A percentile compares a stretch with the other conserved stretches of the same genome.
phyloP scores from a whole-genome alignment of 192 early-diverging fungal species.

The Rhizophagus prolifer region DNA sequence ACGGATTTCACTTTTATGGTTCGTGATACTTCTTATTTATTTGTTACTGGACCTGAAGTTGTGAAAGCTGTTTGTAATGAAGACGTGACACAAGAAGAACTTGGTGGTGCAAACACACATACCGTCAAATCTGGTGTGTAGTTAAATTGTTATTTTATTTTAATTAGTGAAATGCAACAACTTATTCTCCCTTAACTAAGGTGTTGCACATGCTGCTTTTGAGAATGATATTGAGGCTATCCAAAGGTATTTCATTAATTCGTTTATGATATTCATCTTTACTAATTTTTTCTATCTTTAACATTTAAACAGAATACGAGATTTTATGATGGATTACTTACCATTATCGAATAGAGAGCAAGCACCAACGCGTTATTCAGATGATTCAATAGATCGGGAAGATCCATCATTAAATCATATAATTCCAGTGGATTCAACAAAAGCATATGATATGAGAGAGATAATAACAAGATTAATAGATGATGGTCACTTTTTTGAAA shows the following conservation, averaged over 20 bases:
- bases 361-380: conserved; percentile 60
- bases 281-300: neutral
- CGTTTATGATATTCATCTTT: neutral
- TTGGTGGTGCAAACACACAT: conserved; percentile 89
- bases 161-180: neutral
- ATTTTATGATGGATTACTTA: conserved; percentile 83
- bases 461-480: conserved; percentile 83
- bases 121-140: conserved; percentile 76
- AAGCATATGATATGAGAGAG: conserved; percentile 94
- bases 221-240: conserved; percentile 94
- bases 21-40: conserved; percentile 90
- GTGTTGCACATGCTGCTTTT: conserved; percentile 87
- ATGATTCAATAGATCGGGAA: conserved; percentile 64
- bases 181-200: neutral
- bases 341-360: conserved; percentile 81
- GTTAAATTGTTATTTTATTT: no score
- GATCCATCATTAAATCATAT: conserved; percentile 83
- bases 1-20: conserved; percentile 99
- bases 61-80: conserved; percentile 97
- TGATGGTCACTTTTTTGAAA: conserved; percentile 85
- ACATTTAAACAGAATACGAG: conserved; percentile 55
- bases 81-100: conserved; percentile 89
- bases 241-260: conserved; percentile 45
- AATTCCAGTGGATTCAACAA: conserved; percentile 85
- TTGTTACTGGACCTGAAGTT: conserved; percentile 96